These are phyloP conservation scores for Pseudohalonectria lignicola DNA, from an alignment of 2,329 filamentous ascomycete genomes.

Conservation along the genomic window DNA sequence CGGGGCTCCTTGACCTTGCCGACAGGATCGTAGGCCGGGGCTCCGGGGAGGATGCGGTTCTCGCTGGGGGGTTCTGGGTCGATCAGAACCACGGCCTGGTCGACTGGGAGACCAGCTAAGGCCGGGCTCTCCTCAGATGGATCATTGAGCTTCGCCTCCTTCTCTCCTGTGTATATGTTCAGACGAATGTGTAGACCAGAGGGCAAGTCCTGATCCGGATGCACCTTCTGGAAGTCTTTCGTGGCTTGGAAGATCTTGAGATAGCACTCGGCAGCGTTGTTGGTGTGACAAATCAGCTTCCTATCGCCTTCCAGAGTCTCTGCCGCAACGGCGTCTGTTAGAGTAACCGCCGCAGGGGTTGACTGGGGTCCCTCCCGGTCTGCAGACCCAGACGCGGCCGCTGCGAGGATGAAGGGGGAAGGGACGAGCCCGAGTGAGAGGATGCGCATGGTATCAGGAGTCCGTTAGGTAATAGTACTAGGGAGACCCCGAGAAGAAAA, in stretches of 20 bases:
- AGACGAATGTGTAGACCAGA: conserved; percentile 55
- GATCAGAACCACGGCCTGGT: conserved; percentile 42
- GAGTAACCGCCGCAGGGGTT: too few species aligned
- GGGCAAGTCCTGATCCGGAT: conserved; percentile 54
- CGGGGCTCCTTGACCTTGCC: conserved; percentile 46
- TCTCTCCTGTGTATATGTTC: conserved; percentile 51
- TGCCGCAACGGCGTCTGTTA: too few species aligned
- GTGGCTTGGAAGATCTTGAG: conserved; percentile 53
- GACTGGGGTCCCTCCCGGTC: too few species aligned
- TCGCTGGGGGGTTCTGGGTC: conserved; percentile 29
- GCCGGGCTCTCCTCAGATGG: conserved; percentile 36
- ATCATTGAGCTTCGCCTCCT: conserved; percentile 56
- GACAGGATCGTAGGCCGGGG: conserved; percentile 45
- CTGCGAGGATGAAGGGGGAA: too few species aligned
- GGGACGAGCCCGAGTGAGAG: too few species aligned
- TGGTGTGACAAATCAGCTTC: conserved; percentile 56
- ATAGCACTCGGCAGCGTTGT: conserved; percentile 52
- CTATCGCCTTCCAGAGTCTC: conserved; percentile 17
- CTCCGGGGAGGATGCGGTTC: conserved; percentile 29
- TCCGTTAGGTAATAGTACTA: too few species aligned
- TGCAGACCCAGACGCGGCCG: too few species aligned
- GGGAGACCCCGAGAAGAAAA: too few species aligned
- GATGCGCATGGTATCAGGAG: too few species aligned
- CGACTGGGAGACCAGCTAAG: conserved; percentile 38
- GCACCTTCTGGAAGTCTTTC: conserved; percentile 51